Percentiles rank a stretch among this genome's conserved stretches.
These are phyloP conservation scores for Hemisphaericaspora xylanilytica DNA, from an alignment of 1,139 yeast species.

Conservation along the genomic window DNA sequence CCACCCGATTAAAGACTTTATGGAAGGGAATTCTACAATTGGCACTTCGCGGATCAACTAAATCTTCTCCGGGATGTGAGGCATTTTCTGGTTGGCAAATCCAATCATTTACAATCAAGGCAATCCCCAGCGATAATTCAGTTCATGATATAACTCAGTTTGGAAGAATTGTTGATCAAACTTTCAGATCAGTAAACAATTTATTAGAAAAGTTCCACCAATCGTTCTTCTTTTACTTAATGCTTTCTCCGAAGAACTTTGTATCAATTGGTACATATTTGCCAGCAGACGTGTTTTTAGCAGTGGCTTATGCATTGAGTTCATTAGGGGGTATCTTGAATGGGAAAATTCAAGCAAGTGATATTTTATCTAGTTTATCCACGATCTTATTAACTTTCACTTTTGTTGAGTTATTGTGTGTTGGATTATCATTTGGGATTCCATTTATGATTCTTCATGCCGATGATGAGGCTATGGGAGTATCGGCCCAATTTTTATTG, in stretches of 20 bases:
- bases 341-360: constrained; percentile 28
- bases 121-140: constrained; percentile 42
- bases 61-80: constrained; percentile 67
- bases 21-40: constrained; percentile 64
- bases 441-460: constrained; percentile 22
- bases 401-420: constrained; percentile 32
- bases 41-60: constrained; percentile 65
- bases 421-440: constrained; percentile 25
- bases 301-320: constrained; percentile 68
- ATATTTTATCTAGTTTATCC: constrained; percentile 26
- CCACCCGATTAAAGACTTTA: constrained; percentile 58
- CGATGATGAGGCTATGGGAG: constrained; percentile 10
- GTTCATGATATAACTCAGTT: constrained; percentile 85
- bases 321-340: constrained; percentile 61
- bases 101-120: constrained; percentile 81
- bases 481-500: constrained; percentile 19
- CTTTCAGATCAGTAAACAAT: constrained; percentile 87
- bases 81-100: constrained; percentile 96
- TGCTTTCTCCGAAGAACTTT: constrained; percentile 75
- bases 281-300: constrained; percentile 77
- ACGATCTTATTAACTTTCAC: constrained; percentile 32
- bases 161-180: constrained; percentile 86
- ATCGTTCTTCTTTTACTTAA: constrained; percentile 87
- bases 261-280: constrained; percentile 93
- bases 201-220: constrained; percentile 94